A percentile compares a stretch with the other conserved stretches of the same genome.
These are phyloP conservation scores for Trichoderma hamatum DNA, from an alignment of 2,329 filamentous ascomycete genomes.

Conservation along the genomic window DNA sequence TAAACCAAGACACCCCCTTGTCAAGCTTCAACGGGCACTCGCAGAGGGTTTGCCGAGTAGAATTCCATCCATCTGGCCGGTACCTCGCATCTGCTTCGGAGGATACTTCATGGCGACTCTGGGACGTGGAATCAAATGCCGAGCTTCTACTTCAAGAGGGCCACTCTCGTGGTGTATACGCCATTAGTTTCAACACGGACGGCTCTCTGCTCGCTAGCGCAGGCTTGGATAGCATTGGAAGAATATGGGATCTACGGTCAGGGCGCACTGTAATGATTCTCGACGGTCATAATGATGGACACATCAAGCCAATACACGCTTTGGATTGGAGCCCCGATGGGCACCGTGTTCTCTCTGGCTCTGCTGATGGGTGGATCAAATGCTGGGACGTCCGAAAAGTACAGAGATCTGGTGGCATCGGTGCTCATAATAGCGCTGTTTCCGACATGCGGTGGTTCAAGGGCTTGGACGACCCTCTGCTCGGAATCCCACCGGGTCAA, in stretches of 20 bases:
- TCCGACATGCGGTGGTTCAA: conserved; percentile 95
- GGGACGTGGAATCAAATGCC: conserved; percentile 85
- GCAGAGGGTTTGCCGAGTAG: conserved; percentile 85
- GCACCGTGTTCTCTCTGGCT: conserved; percentile 88
- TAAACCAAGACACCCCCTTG: conserved; percentile 82
- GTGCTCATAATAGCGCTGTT: conserved; percentile 88
- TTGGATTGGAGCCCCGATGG: conserved; percentile 92
- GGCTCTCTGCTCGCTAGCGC: conserved; percentile 88
- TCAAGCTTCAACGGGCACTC: conserved; percentile 81
- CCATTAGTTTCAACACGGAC: conserved; percentile 86
- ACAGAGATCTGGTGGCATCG: conserved; percentile 78
- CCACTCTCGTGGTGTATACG: conserved; percentile 90
- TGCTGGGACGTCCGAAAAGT: conserved; percentile 97
- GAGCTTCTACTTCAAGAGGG: conserved; percentile 91
- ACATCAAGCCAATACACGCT: conserved; percentile 89
- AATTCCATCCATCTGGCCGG: conserved; percentile 89
- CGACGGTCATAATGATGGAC: conserved; percentile 78
- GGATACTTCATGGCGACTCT: conserved; percentile 95
- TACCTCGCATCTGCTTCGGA: conserved; percentile 93
- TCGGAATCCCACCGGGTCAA: conserved; percentile 60
- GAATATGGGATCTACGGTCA: conserved; percentile 92
- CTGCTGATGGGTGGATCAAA: conserved; percentile 93
- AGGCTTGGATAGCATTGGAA: conserved; percentile 91
- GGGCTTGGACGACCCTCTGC: conserved; percentile 73
- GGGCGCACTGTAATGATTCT: conserved; percentile 95